Base-by-base conservation (phyloP, 73 alveolate genomes). In the Halteria grandinella region DNA sequence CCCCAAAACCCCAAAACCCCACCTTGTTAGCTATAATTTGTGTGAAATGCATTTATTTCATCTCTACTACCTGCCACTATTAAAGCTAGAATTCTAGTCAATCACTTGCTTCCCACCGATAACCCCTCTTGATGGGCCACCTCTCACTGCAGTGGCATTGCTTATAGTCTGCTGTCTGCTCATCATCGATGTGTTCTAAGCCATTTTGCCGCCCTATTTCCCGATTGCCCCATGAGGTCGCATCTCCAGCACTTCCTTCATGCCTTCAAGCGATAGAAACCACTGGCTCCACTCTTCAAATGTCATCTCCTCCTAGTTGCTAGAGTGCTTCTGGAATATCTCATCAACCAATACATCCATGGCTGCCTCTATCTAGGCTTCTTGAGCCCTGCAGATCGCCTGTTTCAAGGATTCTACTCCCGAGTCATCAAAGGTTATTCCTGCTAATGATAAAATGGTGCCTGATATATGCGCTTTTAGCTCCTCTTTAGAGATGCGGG, bases 251-350 rank as follows among this genome's bases (percentile, higher is more conserved):
- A 69, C 49, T 69, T 79, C 89, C 34, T 79, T 69, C 55, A 82
- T 58, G 29, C 91, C 91, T 32, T 82, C 86, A 10, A 82, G 53
- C 15, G 57, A 43, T 17, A 41, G 6, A 49, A 82, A 70, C 91
- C 91, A 82, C 45, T 32, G 43, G 20, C 69, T 24, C 91, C 91
- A 82, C 62, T 82, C 91, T 17, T 70, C 86, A 47, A 69, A 82
- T 7, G 82, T 70, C 47, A 82, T 20, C 37, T 72, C 91, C 11
- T 82, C 91, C 40, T 64, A 64, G 7, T 45, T 57, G 36, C 64
- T 49, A 1, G 90, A 52, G 54, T 40, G 39, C 58, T 80, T 41
- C 15, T 50, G 41, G 73, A 80, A 80, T 32, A 80, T 80, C 44
- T 80, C 85, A n/a, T 71, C 83, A 3, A 80, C 85, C 21, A 71